Evolutionary conservation across 108 stramenopile species (phyloP).

Genomic region (Seminavis robusta): DNA sequence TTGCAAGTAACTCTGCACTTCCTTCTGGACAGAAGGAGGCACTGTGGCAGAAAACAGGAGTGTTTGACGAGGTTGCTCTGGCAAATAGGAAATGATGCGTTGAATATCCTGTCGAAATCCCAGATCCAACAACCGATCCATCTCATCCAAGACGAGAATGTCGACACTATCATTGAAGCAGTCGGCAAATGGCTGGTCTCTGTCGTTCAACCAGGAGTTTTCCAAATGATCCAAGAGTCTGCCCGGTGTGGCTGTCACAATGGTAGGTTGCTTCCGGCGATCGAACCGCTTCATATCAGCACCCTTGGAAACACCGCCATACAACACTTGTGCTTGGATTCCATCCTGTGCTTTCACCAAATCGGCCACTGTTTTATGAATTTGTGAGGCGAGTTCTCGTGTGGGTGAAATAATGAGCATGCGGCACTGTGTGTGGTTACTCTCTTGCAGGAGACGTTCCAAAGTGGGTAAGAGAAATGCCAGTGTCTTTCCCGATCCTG

Average conservation of each 20-base stretch:
- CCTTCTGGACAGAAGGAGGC: slow-evolving; percentile 42
- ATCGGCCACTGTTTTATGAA: slow-evolving; percentile 67
- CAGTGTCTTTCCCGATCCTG: slow-evolving; percentile 98
- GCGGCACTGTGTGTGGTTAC: not conserved
- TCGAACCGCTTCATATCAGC: slow-evolving; percentile 49
- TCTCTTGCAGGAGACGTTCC: slow-evolving; percentile 25
- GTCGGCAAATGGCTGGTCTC: not conserved
- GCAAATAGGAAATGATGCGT: slow-evolving; percentile 67
- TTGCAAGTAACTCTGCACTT: not conserved
- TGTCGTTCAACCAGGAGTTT: not conserved
- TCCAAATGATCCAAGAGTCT: slow-evolving; percentile 82
- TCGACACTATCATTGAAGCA: not conserved
- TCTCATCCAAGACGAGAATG: slow-evolving; percentile 96
- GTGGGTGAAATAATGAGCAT: slow-evolving; percentile 91
- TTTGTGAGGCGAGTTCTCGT: slow-evolving; percentile 92
- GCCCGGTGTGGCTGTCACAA: slow-evolving; percentile 95
- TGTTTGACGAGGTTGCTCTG: slow-evolving; percentile 70
- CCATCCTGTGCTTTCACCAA: slow-evolving; percentile 6
- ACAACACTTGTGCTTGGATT: slow-evolving; percentile 45
- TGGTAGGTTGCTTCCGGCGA: slow-evolving; percentile 40
- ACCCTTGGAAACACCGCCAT: slow-evolving; percentile 83
- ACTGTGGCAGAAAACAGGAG: slow-evolving; percentile 93
- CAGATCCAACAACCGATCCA: slow-evolving; percentile 92
- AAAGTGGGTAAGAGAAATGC: slow-evolving; percentile 94
- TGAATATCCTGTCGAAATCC: slow-evolving; percentile 88